Base-by-base conservation (phyloP, 2,329 filamentous ascomycete genomes). In the Phialophora chinensis region DNA sequence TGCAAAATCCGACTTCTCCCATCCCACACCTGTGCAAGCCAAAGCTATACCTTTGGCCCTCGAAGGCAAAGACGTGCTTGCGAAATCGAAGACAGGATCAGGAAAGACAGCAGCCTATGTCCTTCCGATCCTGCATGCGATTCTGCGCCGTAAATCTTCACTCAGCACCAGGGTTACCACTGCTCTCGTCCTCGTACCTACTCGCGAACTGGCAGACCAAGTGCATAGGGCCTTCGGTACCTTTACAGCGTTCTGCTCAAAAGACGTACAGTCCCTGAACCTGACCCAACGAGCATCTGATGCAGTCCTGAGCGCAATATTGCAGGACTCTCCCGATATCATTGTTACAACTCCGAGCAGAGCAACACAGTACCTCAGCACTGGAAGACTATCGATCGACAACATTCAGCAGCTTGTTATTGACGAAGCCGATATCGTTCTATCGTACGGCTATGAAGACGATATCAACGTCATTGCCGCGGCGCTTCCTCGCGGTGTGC, bases 51-150 rank as follows among this genome's bases (percentile, higher is more conserved):
- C 95, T 1, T 81, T 97, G 44, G 92, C 92, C 25, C 83, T 98
- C 20, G 88, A 93, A 70, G 94, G 95, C 12, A 90, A 92, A 75
- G 93, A 98, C 83, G 88, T 99, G 56, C 83, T 98, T 47, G 93
- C 93, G 62, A 93, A 94, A 75, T 92, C 94, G 44, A 96, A 94
- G 79, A 98, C 95, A 4, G 95, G 95, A 12, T 97, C 93, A 3
- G 95, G 95, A 72, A 99, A 99, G 84, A 99, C 95, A 11, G 92
- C 92, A n/a, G 94, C 95, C 58, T 98, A 98, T 77, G 83, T 97
- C 6, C 84, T 99, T 50, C 95, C 95, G 1, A 85, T 97, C n/a
- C 80, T 99, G 17, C 91, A 97, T 72, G 86, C 87, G 42, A 91
- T 97, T 68, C 81, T 99, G 63, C 91, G 90, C 76, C 87, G 87